Base-by-base conservation (phyloP, 495 filamentous ascomycete genomes). In the Aspergillus haitiensis region DNA sequence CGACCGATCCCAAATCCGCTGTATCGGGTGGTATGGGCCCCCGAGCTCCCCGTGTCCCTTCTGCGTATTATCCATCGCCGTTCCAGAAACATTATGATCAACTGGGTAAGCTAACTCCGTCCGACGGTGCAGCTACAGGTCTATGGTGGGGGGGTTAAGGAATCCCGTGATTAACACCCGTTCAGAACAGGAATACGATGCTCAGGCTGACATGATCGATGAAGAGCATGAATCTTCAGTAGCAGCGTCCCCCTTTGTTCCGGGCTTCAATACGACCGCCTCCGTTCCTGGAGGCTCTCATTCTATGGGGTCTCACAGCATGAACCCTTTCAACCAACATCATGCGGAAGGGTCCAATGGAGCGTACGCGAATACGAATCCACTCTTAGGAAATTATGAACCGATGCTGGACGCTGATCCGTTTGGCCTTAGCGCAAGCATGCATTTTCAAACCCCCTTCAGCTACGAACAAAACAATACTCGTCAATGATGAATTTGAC, bases 101-200 rank as follows among this genome's bases (percentile, higher is more conserved):
- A 82, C 88, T 98, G 79, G 94, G 94, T 90, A 93, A 90, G 93
- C 81, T 86, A 78, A 70, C 88, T 86, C 84, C 70, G 76, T 78
- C 81, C 71, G 63, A 34, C 18, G 10, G 7, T 57, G 31, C 32
- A 44, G 21, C 36, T 39, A 11, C 34, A 55, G 32, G 27, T 48
- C 11, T 44, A 31, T 51, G 16, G 39, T 49, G 4, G 49, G 27
- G 55, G 47, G 16, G 13, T 40, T 42, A 16, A 21, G 9, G 34
- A 11, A 40, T 44, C 4, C 31, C 6, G 16, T 51, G 8, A 35
- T 36, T 65, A 59, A 65, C 52, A 52, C 42, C 61, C 32, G 7
- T 86, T 82, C 83, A 98, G 94, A 98, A 81, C 93, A 96, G 83
- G 94, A 98, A 81, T 98, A 98, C 80, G 94, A 98, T 75, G 92